Conservation (phyloP, 2,329 filamentous ascomycete genomes). For the Beauveria varroae region DNA sequence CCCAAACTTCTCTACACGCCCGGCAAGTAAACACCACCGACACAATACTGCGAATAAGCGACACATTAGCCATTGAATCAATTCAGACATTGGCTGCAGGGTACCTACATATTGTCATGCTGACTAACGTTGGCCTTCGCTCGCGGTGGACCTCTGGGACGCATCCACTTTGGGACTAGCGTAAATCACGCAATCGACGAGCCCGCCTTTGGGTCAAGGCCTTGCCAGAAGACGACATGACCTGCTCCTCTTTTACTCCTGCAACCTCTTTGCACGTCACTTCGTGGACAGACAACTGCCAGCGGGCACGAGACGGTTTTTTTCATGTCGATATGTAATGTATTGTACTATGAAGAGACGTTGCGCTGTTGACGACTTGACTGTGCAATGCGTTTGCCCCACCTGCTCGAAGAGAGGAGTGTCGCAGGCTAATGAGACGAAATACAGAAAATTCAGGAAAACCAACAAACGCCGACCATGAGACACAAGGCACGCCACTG, state of each 20-base stretch:
- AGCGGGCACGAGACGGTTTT: slow-evolving; percentile 14
- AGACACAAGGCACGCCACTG: slow-evolving; percentile 8
- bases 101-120: background rate
- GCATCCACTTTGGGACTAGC: slow-evolving; percentile 18
- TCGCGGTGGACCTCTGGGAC: background rate
- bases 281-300: background rate
- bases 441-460: slow-evolving; percentile 9
- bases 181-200: slow-evolving; percentile 26
- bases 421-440: slow-evolving; percentile 9
- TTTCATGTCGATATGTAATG: slow-evolving; percentile 16
- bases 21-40: too few relatives aligned
- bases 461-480: slow-evolving; percentile 10
- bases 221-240: slow-evolving; percentile 16
- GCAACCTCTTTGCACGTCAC: slow-evolving; percentile 16
- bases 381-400: slow-evolving; percentile 2
- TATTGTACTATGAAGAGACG: slow-evolving; percentile 9
- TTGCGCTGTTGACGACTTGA: background rate
- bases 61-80: background rate
- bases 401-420: background rate
- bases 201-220: slow-evolving; percentile 15
- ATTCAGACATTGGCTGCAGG: background rate
- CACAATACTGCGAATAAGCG: background rate
- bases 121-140: background rate
- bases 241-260: slow-evolving; percentile 12
- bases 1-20: too few relatives aligned